Base-by-base conservation (phyloP, 345 rosid species). In the Camelina sativa region DNA sequence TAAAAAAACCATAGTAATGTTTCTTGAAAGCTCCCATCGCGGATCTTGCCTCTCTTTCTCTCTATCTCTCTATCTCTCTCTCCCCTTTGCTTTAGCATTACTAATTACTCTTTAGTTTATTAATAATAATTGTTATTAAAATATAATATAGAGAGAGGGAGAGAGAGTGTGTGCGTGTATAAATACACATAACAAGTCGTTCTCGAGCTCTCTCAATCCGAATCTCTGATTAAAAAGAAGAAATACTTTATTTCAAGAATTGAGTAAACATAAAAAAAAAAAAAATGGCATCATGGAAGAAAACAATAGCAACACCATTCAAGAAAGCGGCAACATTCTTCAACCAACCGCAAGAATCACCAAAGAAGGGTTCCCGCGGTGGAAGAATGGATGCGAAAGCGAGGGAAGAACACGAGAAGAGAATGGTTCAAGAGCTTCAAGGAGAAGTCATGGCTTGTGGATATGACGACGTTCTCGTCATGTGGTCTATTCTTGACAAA, bases 401-500 rank as follows among this genome's bases (percentile, higher is more conserved):
- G 50, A 68, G 85, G 71, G 47, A 89, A 87, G 92, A 83, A 65
- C 71, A 82, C 37, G 91, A 88, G 53, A 78, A 61, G 46, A 54
- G 82, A 3, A 93, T 47, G 68, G 87, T 71, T n/a, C 32, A 22
- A 89, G 89, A 89, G 77, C 84, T 93, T 2, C 91, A 93, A 7
- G 98, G 93, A 13, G 93, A 93, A 65, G 98, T 90, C 57, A 90
- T 89, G 98, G 95, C 97, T 56, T 93, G 97, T 71, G 90, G 87
- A 10, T 93, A 93, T 52, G 91, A 93, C 66, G 98, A 93, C 62
- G 96, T 90, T 65, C 97, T 87, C 22, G 93, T 93, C 64, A 93
- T 93, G 98, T 93, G 97, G 97, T 93, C 98, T 37, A 92, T 92
- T 79, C 91, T 92, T 2, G 98, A 92, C 80, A 90, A 92, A 83